Evolutionary conservation across 1,284 basidiomycete species (phyloP).

Genomic region (Cutaneotrichosporon cyanovorans): DNA sequence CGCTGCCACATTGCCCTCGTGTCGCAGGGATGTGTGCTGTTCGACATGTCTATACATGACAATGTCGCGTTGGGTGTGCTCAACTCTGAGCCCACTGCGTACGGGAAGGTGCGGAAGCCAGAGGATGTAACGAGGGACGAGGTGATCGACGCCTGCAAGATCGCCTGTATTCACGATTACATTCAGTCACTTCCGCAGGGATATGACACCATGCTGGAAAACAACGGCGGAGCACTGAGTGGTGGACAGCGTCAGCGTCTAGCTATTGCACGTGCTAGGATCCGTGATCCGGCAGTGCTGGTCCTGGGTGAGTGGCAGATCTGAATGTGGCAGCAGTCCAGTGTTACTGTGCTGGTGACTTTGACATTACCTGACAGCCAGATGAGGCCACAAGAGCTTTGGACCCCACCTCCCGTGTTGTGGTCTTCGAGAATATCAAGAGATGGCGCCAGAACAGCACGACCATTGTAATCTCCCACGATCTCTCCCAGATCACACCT

Average conservation of each 20-base stretch:
- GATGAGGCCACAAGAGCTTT: constrained; percentile 96
- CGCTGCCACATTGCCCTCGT: constrained; percentile 68
- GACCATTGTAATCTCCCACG: constrained; percentile 94
- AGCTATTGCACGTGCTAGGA: constrained; percentile 77
- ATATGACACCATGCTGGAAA: constrained; percentile 76
- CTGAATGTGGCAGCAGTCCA: too few relatives aligned
- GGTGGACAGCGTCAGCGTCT: constrained; percentile 92
- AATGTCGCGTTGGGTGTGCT: constrained; percentile 77
- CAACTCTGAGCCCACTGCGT: constrained; percentile 48
- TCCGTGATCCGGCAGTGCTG: constrained; percentile 81
- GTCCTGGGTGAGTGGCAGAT: constrained; percentile 86
- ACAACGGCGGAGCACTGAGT: constrained; percentile 66
- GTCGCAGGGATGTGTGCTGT: constrained; percentile 66
- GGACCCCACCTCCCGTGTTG: constrained; percentile 75
- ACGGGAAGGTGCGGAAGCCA: constrained; percentile 26
- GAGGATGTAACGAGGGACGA: constrained; percentile 57
- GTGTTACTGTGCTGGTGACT: constrained; percentile 14
- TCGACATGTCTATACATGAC: constrained; percentile 76
- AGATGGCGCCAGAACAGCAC: constrained; percentile 73
- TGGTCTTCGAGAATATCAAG: constrained; percentile 84
- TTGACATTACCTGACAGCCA: constrained; percentile 38
- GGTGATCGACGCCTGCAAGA: constrained; percentile 73
- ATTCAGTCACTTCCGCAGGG: constrained; percentile 72
- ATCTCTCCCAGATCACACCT: constrained; percentile 70
- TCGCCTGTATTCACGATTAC: constrained; percentile 82